A percentile compares a stretch with the other conserved stretches of the same genome.
phyloP scores from a whole-genome alignment of 2,329 filamentous ascomycete species.

The Chaetomium globosum region DNA sequence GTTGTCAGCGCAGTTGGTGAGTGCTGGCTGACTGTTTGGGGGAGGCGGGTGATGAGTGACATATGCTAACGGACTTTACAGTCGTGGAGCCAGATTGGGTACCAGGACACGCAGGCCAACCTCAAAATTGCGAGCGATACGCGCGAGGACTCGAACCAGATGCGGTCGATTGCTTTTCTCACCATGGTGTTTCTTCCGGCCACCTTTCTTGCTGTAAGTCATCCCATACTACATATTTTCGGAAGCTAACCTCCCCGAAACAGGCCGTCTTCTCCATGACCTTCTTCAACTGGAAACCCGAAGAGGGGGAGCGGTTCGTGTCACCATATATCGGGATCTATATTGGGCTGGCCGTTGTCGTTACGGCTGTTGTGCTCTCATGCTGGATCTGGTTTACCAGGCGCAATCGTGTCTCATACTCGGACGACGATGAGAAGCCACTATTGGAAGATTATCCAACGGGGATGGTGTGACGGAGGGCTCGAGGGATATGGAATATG shows the following conservation, averaged over 20 bases:
- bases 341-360: neutral
- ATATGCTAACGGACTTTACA: neutral
- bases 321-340: neutral
- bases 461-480: neutral
- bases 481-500: neutral
- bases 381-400: neutral
- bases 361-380: neutral
- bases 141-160: neutral
- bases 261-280: neutral
- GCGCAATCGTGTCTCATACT: neutral
- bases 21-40: neutral
- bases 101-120: neutral
- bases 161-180: neutral
- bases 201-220: neutral
- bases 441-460: neutral
- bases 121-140: neutral
- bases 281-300: neutral
- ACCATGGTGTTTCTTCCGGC: neutral
- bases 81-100: neutral
- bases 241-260: neutral
- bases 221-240: neutral
- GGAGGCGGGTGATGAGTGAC: neutral
- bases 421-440: neutral
- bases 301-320: neutral
- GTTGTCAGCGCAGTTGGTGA: neutral